Conservation (phyloP, 164 flowering plant species). For the Santalum album region DNA sequence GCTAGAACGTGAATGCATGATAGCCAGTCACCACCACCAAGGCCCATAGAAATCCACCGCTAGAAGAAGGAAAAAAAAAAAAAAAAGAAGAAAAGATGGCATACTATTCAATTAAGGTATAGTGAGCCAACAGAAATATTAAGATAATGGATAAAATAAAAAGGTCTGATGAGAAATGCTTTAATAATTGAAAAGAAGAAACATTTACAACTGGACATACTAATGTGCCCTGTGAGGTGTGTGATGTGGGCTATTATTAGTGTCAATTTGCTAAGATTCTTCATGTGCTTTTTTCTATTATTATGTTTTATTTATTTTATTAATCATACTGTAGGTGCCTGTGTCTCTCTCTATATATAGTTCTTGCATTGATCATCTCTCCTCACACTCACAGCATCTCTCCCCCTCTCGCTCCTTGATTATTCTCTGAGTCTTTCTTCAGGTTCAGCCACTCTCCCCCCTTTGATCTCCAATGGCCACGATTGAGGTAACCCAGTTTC, state of each 20-base stretch:
- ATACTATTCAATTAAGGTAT: too few species aligned
- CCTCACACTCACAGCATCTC: conserved; percentile 6
- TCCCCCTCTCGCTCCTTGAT: not conserved
- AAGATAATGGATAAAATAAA: not conserved
- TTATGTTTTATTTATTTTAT: not conserved
- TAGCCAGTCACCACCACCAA: too few species aligned
- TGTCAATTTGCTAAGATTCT: conserved; percentile 24
- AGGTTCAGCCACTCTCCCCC: not conserved
- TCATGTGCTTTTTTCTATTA: not conserved
- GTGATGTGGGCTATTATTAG: too few species aligned
- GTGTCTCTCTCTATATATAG: conserved; percentile 20
- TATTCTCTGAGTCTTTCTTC: not conserved
- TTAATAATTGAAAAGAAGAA: not conserved
- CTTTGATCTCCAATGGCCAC: not conserved
- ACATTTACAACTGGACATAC: conserved; percentile 17
- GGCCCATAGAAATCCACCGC: too few species aligned
- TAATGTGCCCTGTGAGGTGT: too few species aligned
- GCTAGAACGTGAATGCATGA: too few species aligned
- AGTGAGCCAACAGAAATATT: too few species aligned
- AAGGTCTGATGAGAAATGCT: too few species aligned
- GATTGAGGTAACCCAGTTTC: not conserved
- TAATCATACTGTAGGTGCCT: not conserved
- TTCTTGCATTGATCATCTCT: conserved; percentile 18
- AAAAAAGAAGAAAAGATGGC: too few species aligned
- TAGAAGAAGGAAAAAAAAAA: too few species aligned